Evolutionary conservation across 768 basidiomycete genomes (phyloP).

Genomic region (Mrakia frigida): DNA sequence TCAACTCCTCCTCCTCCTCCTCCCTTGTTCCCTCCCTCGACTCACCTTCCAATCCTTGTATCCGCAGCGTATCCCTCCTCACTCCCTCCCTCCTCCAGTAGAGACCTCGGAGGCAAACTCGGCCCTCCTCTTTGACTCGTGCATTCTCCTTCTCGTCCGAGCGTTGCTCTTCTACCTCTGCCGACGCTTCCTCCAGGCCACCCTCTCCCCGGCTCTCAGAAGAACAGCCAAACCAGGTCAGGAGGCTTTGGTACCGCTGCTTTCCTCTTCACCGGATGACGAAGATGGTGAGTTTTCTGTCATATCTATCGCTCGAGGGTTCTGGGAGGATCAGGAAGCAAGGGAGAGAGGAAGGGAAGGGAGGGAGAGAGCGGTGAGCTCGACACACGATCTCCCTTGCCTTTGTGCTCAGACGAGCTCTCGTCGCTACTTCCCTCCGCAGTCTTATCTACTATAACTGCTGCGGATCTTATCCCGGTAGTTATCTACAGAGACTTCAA

Average conservation of each 20-base stretch:
- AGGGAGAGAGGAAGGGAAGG: background rate
- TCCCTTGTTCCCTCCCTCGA: too few species aligned
- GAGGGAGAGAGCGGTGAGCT: too few species aligned
- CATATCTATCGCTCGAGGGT: background rate
- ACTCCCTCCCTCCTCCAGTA: background rate
- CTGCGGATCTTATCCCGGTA: too few species aligned
- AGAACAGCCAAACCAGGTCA: conserved; percentile 8
- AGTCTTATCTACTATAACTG: too few species aligned
- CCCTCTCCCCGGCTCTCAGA: conserved; percentile 22
- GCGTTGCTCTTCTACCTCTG: conserved; percentile 25
- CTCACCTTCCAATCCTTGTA: too few species aligned
- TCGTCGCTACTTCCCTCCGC: too few species aligned
- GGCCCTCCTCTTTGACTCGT: conserved; percentile 16
- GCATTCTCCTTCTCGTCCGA: conserved; percentile 13
- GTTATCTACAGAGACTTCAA: too few species aligned
- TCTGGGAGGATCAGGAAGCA: too few species aligned
- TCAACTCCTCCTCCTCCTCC: too few species aligned
- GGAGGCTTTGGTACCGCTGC: background rate
- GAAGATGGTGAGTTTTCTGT: background rate
- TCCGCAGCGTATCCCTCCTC: background rate
- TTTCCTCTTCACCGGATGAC: background rate
- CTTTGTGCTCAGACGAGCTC: too few species aligned
- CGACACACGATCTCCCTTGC: too few species aligned
- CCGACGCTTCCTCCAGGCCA: conserved; percentile 23
- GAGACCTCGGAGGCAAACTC: background rate